Conservation (phyloP, 1,284 basidiomycete species). For the Marasmius fiardii region DNA sequence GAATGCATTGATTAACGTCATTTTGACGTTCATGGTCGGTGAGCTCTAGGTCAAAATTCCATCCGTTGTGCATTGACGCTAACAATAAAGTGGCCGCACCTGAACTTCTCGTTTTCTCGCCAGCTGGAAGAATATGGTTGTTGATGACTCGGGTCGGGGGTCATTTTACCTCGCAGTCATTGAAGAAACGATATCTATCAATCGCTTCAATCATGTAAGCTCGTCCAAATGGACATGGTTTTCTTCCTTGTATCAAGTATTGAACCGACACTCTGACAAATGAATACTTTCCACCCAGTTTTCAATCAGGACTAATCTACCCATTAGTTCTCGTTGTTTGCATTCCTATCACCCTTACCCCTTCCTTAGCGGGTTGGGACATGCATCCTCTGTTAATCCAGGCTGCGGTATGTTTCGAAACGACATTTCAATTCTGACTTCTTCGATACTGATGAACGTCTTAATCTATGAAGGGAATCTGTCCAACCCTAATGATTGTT, state of each 20-base stretch:
- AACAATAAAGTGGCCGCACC: too few species aligned
- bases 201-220: background rate
- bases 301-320: background rate
- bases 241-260: too few species aligned
- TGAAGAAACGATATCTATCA: background rate
- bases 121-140: background rate
- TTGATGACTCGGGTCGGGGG: background rate
- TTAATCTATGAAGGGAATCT: background rate
- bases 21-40: background rate
- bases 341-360: background rate
- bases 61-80: too few species aligned
- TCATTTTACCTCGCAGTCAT: background rate
- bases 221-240: too few species aligned
- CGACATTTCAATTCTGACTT: background rate
- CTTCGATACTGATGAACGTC: background rate
- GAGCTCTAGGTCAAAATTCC: background rate
- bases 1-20: background rate
- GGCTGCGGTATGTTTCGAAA: background rate
- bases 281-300: background rate
- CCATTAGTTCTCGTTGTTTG: background rate
- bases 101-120: too few species aligned
- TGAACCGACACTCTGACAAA: background rate
- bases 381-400: background rate
- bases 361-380: background rate
- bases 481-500: background rate